phyloP scores from a whole-genome alignment of 148 eudicot species.

The Spergularia bocconei region DNA sequence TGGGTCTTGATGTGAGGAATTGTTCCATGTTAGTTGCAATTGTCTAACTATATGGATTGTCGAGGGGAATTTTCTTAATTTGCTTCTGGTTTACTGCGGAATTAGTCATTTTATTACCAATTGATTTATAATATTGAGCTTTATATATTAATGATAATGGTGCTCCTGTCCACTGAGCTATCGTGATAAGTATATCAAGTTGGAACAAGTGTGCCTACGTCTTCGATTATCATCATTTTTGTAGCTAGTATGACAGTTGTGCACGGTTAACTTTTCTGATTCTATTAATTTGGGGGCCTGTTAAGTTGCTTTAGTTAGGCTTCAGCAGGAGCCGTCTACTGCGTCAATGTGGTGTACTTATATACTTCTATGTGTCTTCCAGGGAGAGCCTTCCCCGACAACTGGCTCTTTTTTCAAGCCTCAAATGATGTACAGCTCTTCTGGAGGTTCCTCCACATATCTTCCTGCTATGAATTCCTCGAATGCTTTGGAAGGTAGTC shows the following conservation, averaged over 20 bases:
- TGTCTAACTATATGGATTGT: slow-evolving; percentile 21
- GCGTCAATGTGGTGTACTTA: slow-evolving; percentile 3
- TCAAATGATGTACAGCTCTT: slow-evolving; percentile 56
- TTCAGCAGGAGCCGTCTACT: not conserved
- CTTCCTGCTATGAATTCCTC: slow-evolving; percentile 47
- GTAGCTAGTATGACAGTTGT: not conserved
- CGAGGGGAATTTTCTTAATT: slow-evolving; percentile 2
- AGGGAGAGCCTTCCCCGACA: slow-evolving; percentile 99
- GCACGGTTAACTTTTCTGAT: not conserved
- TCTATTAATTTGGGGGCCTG: slow-evolving; percentile 13
- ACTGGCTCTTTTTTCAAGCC: slow-evolving; percentile 87
- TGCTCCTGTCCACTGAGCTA: slow-evolving; percentile 19
- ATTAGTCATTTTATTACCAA: not conserved
- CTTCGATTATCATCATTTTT: not conserved
- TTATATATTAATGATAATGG: slow-evolving; percentile 16
- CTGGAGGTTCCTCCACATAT: slow-evolving; percentile 42
- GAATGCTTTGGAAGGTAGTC: slow-evolving; percentile 40
- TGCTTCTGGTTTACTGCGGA: not conserved
- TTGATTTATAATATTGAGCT: slow-evolving; percentile 10
- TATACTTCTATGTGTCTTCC: slow-evolving; percentile 33
- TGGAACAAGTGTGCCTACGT: slow-evolving; percentile 8
- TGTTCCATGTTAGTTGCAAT: slow-evolving; percentile 20
- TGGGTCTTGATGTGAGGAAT: slow-evolving; percentile 22
- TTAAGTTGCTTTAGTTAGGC: slow-evolving; percentile 3
- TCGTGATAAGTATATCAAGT: slow-evolving; percentile 17